Evolutionary conservation across 106 monocot species (phyloP), one percentile per base, ranked within the genome.

Genomic region (Cymbidium sinense): DNA sequence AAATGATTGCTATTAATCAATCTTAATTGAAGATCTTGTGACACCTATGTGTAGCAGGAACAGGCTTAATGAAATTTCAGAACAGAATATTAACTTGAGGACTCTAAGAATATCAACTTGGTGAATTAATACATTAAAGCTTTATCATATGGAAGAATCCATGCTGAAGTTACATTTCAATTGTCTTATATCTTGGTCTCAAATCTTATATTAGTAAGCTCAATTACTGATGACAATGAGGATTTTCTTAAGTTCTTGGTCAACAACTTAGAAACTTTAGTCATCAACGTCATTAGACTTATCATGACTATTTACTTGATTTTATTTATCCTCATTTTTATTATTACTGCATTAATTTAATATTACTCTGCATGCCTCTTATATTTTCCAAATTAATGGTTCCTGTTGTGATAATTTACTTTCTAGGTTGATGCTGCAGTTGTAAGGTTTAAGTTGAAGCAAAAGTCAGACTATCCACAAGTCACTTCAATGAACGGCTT

Each of bases 341-440:
- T 62, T 6, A 9, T 62, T 62, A 2, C 47, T 62, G 27, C 61
- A 62, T 62, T 25, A 54, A 1, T 62, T 23, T 62, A 62, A 25
- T 23, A 62, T 62, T 27, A 13, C 15, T 23, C 17, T 62, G 61
- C 47, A 2, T 62, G 25, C 27, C 25, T 25, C 61, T 62, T 62
- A 6, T 62, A 62, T 62, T 62, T 62, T 62, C n/a, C 1, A 62
- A 62, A 62, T 15, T 47, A 47, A 47, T 15, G 47, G 47, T 47
- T 62, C 61, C 7, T 62, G 6, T 62, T 25, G 21, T 54, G 20
- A 54, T 54, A 62, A 62, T 62, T 23, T 25, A 62, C 61, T 69
- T 74, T 64, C 54, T 80, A 95, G 95, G 90, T 95, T 91, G 93
- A 95, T 91, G 93, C 93, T 43, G 95, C 95, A 77, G 79, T 95